A percentile compares a stretch with the other conserved stretches of the same genome.
These are phyloP conservation scores for Phaeosphaeria sp. DNA, from an alignment of 2,329 filamentous ascomycete genomes.

Conservation along the genomic window DNA sequence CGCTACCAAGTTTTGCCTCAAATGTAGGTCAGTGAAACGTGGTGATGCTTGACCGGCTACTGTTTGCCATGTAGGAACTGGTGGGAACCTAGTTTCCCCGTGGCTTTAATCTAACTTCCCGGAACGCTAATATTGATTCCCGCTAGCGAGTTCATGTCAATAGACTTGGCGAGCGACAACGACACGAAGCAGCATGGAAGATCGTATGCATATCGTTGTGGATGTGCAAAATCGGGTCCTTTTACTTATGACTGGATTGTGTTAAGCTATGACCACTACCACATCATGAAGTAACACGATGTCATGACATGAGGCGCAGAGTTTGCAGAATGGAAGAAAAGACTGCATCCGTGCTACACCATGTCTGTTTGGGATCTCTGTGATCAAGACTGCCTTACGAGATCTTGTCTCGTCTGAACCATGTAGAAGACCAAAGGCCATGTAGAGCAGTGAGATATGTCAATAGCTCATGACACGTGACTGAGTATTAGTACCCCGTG, in stretches of 20 bases:
- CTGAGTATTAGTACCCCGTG: neutral
- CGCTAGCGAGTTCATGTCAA: conserved; percentile 22
- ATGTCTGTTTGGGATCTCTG: no score
- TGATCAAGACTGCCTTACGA: no score
- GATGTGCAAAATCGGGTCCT: neutral
- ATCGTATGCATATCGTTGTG: neutral
- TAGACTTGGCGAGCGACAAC: neutral
- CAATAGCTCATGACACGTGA: neutral
- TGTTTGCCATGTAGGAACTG: neutral
- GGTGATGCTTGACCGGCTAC: conserved; percentile 9
- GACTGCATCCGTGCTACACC: neutral
- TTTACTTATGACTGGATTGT: neutral
- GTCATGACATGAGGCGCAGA: neutral
- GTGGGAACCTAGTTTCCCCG: conserved; percentile 11
- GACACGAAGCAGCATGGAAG: neutral
- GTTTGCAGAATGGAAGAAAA: neutral
- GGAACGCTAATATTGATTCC: conserved; percentile 18
- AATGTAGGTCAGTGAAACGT: conserved; percentile 3
- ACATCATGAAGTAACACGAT: neutral
- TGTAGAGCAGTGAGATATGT: neutral
- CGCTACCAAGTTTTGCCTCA: neutral
- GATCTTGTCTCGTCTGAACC: neutral
- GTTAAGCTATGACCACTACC: neutral
- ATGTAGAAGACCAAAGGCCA: neutral
- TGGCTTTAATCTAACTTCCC: conserved; percentile 25